A percentile compares a stretch with the other conserved stretches of the same genome.
phyloP scores from a whole-genome alignment of 1,284 basidiomycete species.

The Ustilago sp. region DNA sequence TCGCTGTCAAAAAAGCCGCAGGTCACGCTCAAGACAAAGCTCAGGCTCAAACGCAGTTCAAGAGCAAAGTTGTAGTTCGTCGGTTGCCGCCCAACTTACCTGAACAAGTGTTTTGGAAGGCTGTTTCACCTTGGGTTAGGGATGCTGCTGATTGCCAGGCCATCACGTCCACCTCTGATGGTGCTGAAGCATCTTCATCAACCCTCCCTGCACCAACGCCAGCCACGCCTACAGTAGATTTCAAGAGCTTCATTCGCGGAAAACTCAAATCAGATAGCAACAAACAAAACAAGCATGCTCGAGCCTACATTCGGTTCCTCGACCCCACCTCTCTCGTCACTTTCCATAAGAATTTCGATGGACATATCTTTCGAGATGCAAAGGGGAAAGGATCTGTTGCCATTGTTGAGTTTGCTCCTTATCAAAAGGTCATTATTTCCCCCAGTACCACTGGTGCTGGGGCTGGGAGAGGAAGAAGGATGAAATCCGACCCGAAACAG shows the following conservation, averaged over 20 bases:
- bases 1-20: constrained; percentile 3
- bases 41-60: constrained; percentile 23
- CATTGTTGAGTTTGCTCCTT: constrained; percentile 92
- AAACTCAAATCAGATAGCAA: constrained; percentile 55
- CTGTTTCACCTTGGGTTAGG: constrained; percentile 83
- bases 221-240: constrained; percentile 49
- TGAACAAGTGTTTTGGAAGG: constrained; percentile 91
- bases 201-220: neutral
- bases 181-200: constrained; percentile 12
- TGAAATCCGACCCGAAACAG: constrained; percentile 78
- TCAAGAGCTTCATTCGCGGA: constrained; percentile 52
- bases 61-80: constrained; percentile 88
- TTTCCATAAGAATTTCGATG: constrained; percentile 89
- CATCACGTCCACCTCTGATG: constrained; percentile 53
- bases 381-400: constrained; percentile 87
- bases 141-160: constrained; percentile 73
- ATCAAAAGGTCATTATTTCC: constrained; percentile 78
- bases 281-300: constrained; percentile 72
- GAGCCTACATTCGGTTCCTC: constrained; percentile 93
- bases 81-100: constrained; percentile 91
- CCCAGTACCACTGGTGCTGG: neutral
- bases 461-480: constrained; percentile 70
- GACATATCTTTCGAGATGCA: constrained; percentile 91
- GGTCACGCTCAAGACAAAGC: constrained; percentile 4
- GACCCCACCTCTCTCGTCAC: constrained; percentile 77